Percentiles rank a stretch among this genome's conserved stretches.
Evolutionary conservation across 1,284 basidiomycete genomes (phyloP).

Genomic region (Microbotryum saponariae): DNA sequence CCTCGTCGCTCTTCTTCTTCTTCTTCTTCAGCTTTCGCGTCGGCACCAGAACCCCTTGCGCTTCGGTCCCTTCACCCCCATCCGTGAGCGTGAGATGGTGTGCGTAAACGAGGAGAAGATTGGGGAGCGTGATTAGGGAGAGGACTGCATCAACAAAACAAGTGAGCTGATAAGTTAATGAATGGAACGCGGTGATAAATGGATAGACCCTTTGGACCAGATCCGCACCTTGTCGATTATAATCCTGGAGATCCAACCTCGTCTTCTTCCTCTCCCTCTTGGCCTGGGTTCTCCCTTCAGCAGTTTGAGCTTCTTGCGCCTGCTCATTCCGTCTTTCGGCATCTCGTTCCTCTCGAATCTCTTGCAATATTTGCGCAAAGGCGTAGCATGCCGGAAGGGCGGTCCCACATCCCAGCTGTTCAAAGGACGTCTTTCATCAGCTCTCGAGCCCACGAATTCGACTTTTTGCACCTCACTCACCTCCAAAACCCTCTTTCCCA

Average conservation of each 20-base stretch:
- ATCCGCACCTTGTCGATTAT: slow-evolving; percentile 51
- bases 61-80: no score
- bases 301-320: neutral
- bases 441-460: neutral
- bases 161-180: no score
- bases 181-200: no score
- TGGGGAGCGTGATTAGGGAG: slow-evolving; percentile 61
- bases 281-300: slow-evolving; percentile 1
- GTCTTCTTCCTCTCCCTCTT: slow-evolving; percentile 41
- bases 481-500: slow-evolving; percentile 56
- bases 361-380: slow-evolving; percentile 43
- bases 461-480: slow-evolving; percentile 41
- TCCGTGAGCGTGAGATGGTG: slow-evolving; percentile 10
- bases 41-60: no score
- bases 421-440: slow-evolving; percentile 4
- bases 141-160: slow-evolving; percentile 19
- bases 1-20: neutral
- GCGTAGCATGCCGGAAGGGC: slow-evolving; percentile 72
- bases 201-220: no score
- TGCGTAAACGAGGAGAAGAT: slow-evolving; percentile 70
- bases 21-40: no score
- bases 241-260: slow-evolving; percentile 82
- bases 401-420: slow-evolving; percentile 84
- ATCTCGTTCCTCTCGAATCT: slow-evolving; percentile 9
- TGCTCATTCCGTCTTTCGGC: neutral